phyloP scores from a whole-genome alignment of 2,329 filamentous ascomycete species.

The Geoglossum cookeanum region DNA sequence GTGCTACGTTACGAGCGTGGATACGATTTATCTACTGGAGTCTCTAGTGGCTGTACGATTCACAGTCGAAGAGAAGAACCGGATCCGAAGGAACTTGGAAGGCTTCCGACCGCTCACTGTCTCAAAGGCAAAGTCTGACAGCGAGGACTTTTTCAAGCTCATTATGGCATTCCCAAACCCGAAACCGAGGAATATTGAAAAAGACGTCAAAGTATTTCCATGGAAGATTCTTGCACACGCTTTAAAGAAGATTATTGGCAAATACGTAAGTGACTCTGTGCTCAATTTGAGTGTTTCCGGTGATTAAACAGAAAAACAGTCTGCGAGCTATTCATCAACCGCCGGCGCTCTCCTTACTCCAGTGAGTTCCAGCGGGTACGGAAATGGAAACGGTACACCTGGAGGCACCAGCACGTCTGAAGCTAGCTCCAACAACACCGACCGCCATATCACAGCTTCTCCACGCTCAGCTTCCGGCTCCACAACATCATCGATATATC shows the following conservation, averaged over 20 bases:
- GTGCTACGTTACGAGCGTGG: conserved; percentile 88
- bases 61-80: conserved; percentile 95
- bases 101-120: conserved; percentile 85
- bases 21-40: conserved; percentile 90
- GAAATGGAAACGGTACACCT: conserved; percentile 17
- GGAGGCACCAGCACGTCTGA: conserved; percentile 20
- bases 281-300: not conserved
- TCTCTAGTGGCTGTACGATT: conserved; percentile 74
- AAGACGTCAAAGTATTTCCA: conserved; percentile 95
- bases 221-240: conserved; percentile 81
- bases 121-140: conserved; percentile 79
- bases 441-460: conserved; percentile 27
- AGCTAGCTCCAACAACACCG: conserved; percentile 20
- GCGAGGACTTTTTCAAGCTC: conserved; percentile 94
- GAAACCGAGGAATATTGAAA: conserved; percentile 94
- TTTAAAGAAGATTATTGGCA: conserved; percentile 94
- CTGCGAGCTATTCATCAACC: conserved; percentile 50
- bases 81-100: conserved; percentile 87
- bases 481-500: conserved; percentile 25
- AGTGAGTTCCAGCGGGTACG: conserved; percentile 17
- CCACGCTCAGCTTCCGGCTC: conserved; percentile 29
- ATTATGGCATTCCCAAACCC: conserved; percentile 96
- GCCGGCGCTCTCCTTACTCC: conserved; percentile 24
- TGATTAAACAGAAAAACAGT: conserved; percentile 26
- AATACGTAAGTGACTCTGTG: conserved; percentile 48